Percentiles rank a stretch among this genome's conserved stretches.
Conservation (phyloP, 2,329 filamentous ascomycete genomes). For the Plectosphaerella cucumerina region DNA sequence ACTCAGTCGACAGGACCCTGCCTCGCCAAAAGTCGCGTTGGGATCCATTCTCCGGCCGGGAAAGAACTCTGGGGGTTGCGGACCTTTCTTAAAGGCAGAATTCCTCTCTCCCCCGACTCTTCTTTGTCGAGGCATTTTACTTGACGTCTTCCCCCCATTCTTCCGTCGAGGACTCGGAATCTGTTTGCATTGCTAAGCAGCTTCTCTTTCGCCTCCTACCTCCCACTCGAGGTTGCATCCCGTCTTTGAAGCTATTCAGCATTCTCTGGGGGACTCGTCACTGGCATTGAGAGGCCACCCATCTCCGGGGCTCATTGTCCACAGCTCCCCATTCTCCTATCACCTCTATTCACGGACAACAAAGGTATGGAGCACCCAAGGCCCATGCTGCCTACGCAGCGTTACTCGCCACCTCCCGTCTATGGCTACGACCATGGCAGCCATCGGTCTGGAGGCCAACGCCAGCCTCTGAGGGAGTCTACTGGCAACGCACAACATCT, state of each 20-base stretch:
- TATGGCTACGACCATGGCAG: slow-evolving; percentile 42
- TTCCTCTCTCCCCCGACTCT: slow-evolving; percentile 1
- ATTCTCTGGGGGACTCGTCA: neutral
- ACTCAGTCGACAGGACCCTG: neutral
- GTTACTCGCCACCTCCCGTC: slow-evolving; percentile 42
- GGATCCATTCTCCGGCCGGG: neutral
- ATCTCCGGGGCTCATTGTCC: neutral
- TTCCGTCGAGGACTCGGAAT: slow-evolving; percentile 2
- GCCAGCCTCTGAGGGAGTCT: slow-evolving; percentile 46
- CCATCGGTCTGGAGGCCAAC: slow-evolving; percentile 25
- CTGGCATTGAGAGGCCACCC: slow-evolving; percentile 1
- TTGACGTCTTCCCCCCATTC: slow-evolving; percentile 3
- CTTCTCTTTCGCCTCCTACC: neutral
- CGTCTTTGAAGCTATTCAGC: neutral
- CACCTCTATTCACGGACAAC: neutral
- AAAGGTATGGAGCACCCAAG: slow-evolving; percentile 26
- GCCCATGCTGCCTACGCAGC: slow-evolving; percentile 46
- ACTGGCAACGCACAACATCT: slow-evolving; percentile 44
- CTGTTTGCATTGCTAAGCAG: slow-evolving; percentile 2
- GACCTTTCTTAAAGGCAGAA: slow-evolving; percentile 4
- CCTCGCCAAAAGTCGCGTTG: slow-evolving; percentile 2
- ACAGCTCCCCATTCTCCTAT: slow-evolving; percentile 4
- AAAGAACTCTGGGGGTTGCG: neutral
- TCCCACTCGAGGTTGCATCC: neutral
- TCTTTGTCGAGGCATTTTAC: slow-evolving; percentile 3